Conservation (phyloP, 305 asterid genomes). For the Striga hermonthica region DNA sequence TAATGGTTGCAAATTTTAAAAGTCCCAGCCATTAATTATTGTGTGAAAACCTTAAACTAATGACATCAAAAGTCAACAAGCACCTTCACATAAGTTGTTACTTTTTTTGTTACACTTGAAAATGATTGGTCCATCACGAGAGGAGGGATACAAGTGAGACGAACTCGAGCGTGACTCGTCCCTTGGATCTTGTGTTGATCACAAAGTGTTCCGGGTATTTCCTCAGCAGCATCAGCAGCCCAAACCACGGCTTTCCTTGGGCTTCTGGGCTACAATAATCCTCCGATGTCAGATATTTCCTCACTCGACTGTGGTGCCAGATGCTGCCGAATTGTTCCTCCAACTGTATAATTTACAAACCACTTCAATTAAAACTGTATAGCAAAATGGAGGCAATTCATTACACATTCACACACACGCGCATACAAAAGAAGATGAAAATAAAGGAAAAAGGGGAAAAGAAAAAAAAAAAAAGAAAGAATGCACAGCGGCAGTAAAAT, state of each 20-base stretch:
- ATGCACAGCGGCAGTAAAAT: no score
- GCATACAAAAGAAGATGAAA: background rate
- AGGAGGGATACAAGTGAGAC: constrained; percentile 77
- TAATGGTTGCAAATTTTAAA: no score
- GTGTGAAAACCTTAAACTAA: no score
- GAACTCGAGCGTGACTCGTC: constrained; percentile 57
- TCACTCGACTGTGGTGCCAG: constrained; percentile 76
- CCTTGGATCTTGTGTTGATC: constrained; percentile 72
- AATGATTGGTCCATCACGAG: constrained; percentile 36
- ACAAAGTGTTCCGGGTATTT: constrained; percentile 83
- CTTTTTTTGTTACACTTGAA: background rate
- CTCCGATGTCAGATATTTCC: constrained; percentile 69
- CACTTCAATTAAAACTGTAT: background rate
- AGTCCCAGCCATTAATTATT: no score
- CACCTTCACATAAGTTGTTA: background rate
- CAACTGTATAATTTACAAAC: constrained; percentile 43
- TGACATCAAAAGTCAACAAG: no score
- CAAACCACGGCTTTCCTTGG: constrained; percentile 74
- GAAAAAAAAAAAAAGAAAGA: no score
- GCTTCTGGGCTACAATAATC: constrained; percentile 61
- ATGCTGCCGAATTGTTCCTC: constrained; percentile 52
- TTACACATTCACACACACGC: background rate
- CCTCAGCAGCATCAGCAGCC: constrained; percentile 69
- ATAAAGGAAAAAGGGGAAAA: no score
- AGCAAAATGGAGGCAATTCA: background rate